Percentiles rank a stretch among this genome's conserved stretches.
Evolutionary conservation across 495 filamentous ascomycete genomes (phyloP).

Genomic region (Durotheca rogersii): DNA sequence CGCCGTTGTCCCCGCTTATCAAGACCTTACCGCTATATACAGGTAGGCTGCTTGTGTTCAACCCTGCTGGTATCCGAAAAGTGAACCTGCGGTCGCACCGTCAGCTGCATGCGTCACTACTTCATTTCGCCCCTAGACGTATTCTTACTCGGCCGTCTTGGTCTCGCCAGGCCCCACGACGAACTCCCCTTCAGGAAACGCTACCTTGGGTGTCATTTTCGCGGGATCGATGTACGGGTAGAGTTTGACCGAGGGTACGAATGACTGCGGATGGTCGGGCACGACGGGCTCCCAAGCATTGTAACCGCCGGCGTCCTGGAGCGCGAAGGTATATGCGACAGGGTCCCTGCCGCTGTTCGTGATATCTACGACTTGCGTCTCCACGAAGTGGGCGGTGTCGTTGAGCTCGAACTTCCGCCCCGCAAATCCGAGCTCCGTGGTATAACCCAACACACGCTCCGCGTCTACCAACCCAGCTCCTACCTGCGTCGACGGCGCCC

Average conservation of each 20-base stretch:
- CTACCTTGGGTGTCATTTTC: slow-evolving; percentile 7
- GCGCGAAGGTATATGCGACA: slow-evolving; percentile 37
- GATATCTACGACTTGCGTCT: slow-evolving; percentile 37
- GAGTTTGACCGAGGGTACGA: slow-evolving; percentile 7
- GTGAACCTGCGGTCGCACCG: too few species aligned
- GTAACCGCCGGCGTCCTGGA: slow-evolving; percentile 16
- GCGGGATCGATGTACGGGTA: slow-evolving; percentile 3
- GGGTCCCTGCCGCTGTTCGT: slow-evolving; percentile 39
- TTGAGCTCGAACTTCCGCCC: slow-evolving; percentile 59
- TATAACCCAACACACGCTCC: slow-evolving; percentile 57
- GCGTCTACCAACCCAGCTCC: slow-evolving; percentile 60
- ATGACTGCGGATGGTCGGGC: slow-evolving; percentile 2
- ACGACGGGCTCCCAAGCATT: slow-evolving; percentile 7
- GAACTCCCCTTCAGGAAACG: slow-evolving; percentile 6
- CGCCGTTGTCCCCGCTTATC: too few species aligned
- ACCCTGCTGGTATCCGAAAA: too few species aligned
- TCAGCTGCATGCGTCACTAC: too few species aligned
- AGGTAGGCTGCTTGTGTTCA: too few species aligned
- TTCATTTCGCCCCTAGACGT: too few species aligned
- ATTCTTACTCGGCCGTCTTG: too few species aligned
- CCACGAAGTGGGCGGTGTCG: slow-evolving; percentile 41
- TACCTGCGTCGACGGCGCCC: slow-evolving; percentile 33
- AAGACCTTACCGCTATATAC: too few species aligned
- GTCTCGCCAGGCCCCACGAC: too few species aligned
- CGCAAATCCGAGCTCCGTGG: slow-evolving; percentile 64